Conservation (phyloP, 2,329 filamentous ascomycete genomes). For the Talaromyces amestolkiae region DNA sequence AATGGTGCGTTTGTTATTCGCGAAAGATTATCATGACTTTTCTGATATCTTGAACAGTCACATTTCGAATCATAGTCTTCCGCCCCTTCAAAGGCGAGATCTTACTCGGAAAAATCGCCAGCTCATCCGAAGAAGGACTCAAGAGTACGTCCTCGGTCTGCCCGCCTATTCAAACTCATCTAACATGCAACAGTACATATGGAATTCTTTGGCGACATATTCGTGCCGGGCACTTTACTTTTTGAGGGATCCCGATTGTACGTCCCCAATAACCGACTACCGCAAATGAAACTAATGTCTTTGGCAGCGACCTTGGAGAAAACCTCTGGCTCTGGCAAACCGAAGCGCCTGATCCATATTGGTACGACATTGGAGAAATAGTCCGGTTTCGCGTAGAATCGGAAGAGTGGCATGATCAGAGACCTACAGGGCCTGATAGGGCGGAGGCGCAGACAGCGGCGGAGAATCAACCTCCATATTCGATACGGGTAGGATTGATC, state of each 20-base stretch:
- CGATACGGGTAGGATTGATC: conserved; percentile 40
- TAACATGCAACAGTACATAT: conserved; percentile 60
- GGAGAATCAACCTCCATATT: conserved; percentile 58
- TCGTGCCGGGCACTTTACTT: conserved; percentile 70
- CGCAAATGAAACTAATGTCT: conserved; percentile 8
- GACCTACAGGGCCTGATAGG: conserved; percentile 66
- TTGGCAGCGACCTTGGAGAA: conserved; percentile 65
- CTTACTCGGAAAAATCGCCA: conserved; percentile 77
- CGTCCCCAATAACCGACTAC: neutral
- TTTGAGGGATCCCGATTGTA: conserved; percentile 76
- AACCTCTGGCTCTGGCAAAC: conserved; percentile 82
- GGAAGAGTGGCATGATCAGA: conserved; percentile 89
- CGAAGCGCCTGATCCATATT: conserved; percentile 60
- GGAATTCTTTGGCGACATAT: conserved; percentile 93
- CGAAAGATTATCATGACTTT: neutral
- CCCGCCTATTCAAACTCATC: neutral
- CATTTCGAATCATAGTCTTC: conserved; percentile 91
- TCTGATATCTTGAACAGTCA: conserved; percentile 56
- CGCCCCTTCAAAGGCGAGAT: conserved; percentile 95
- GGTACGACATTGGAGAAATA: conserved; percentile 85
- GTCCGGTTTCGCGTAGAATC: conserved; percentile 82
- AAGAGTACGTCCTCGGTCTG: conserved; percentile 51
- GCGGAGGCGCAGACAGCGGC: conserved; percentile 54
- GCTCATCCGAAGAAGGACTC: conserved; percentile 69
- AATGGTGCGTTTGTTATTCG: conserved; percentile 61